Conservation (phyloP, 371 early-diverging fungal species). For the Cokeromyces recurvatus region DNA sequence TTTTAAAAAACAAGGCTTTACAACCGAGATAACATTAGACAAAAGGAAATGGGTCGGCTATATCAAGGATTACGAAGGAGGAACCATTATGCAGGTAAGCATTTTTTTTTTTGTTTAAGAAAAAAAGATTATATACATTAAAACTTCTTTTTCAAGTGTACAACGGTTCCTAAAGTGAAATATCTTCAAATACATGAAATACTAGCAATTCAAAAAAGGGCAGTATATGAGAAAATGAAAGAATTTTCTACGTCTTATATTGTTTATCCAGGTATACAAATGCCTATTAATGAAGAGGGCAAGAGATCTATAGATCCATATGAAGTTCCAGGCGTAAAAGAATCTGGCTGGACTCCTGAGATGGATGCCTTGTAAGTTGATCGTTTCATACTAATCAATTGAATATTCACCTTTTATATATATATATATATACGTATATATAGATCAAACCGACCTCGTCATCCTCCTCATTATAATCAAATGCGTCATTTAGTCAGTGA, state of each 20-base stretch:
- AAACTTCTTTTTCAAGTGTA: conserved; percentile 42
- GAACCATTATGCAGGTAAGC: conserved; percentile 95
- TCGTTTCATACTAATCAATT: not conserved
- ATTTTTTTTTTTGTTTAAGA: not conserved
- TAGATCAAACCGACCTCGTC: conserved; percentile 50
- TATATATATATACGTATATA: not conserved
- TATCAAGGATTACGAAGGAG: conserved; percentile 99
- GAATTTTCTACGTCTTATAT: conserved; percentile 67
- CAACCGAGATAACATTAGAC: conserved; percentile 92
- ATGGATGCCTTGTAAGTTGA: conserved; percentile 60
- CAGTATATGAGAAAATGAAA: conserved; percentile 80
- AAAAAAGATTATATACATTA: not conserved
- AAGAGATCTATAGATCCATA: conserved; percentile 47
- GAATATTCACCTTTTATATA: too few relatives aligned
- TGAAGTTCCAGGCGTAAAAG: conserved; percentile 72
- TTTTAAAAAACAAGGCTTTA: conserved; percentile 99
- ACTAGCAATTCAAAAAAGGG: conserved; percentile 65
- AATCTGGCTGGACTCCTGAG: conserved; percentile 91
- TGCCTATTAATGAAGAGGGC: conserved; percentile 58
- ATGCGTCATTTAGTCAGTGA: conserved; percentile 74
- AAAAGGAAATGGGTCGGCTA: conserved; percentile 96
- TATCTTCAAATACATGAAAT: conserved; percentile 56
- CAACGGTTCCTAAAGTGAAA: conserved; percentile 55
- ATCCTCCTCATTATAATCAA: conserved; percentile 57
- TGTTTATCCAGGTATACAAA: conserved; percentile 74